phyloP scores from a whole-genome alignment of 2,329 filamentous ascomycete genomes.

The Acrocalymma vagum region DNA sequence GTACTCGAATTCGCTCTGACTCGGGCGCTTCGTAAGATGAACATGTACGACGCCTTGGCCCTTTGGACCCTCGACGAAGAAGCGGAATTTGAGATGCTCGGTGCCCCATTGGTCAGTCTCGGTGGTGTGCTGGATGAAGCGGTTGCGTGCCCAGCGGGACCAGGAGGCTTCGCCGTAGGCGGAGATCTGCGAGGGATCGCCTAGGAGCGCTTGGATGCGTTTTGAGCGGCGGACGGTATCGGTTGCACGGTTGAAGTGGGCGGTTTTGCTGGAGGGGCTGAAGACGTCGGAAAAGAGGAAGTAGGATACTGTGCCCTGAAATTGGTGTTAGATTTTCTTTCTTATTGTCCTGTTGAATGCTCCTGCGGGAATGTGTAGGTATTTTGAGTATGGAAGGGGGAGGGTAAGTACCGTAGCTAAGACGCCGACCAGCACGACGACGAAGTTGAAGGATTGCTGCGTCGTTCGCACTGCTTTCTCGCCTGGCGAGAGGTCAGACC shows the following conservation, averaged over 20 bases:
- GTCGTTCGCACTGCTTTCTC: conserved; percentile 88
- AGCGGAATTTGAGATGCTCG: conserved; percentile 85
- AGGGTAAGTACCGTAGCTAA: conserved; percentile 71
- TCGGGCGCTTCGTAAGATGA: conserved; percentile 76
- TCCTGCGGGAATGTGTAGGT: background rate
- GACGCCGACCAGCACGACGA: conserved; percentile 77
- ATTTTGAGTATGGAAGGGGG: background rate
- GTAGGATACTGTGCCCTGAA: conserved; percentile 73
- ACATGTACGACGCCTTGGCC: conserved; percentile 78
- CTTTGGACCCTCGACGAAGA: conserved; percentile 80
- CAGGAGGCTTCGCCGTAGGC: conserved; percentile 83
- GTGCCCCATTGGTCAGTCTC: conserved; percentile 77
- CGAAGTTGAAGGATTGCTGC: conserved; percentile 90
- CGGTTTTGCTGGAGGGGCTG: conserved; percentile 77
- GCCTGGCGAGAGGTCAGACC: conserved; percentile 75
- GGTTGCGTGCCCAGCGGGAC: conserved; percentile 79
- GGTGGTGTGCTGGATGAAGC: conserved; percentile 68
- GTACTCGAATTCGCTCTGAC: conserved; percentile 76
- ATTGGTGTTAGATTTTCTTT: conserved; percentile 7
- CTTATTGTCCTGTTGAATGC: too few species aligned
- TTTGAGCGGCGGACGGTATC: conserved; percentile 78
- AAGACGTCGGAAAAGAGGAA: conserved; percentile 48
- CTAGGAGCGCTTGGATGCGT: conserved; percentile 76
- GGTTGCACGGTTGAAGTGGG: conserved; percentile 88
- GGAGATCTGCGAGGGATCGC: conserved; percentile 75